Percentiles rank a stretch among this genome's conserved stretches.
Conservation (phyloP, 176 grass and related monocot species). For the Lolium perenne region DNA sequence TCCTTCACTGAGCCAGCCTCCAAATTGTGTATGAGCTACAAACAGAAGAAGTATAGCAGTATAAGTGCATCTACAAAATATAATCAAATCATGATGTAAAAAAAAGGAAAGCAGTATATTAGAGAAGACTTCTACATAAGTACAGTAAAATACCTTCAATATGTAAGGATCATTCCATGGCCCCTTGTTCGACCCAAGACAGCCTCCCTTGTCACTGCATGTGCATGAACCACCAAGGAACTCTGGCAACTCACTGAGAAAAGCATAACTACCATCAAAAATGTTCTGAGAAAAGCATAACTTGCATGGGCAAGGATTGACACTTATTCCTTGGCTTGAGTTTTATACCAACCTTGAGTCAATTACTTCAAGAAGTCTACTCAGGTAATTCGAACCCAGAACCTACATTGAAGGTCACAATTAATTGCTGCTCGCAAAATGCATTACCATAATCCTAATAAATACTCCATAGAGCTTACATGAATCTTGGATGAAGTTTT, state of each 20-base stretch:
- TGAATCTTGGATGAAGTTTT: conserved; percentile 99
- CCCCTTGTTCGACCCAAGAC: conserved; percentile 91
- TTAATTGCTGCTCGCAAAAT: neutral
- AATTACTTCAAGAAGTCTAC: conserved; percentile 89
- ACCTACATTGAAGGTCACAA: conserved; percentile 52
- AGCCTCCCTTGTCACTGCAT: conserved; percentile 78
- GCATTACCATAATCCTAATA: neutral
- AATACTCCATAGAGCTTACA: conserved; percentile 51
- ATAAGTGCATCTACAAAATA: conserved; percentile 21
- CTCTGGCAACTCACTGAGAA: conserved; percentile 88
- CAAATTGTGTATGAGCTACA: conserved; percentile 70
- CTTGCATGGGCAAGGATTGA: conserved; percentile 24
- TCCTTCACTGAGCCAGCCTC: conserved; percentile 63
- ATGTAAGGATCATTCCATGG: conserved; percentile 96
- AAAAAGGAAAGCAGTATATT: neutral
- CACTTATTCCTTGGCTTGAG: neutral
- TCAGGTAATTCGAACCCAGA: conserved; percentile 84
- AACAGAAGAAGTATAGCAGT: neutral
- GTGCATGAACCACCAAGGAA: conserved; percentile 94
- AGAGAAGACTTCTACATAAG: neutral
- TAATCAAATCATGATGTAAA: neutral
- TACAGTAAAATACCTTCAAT: conserved; percentile 56
- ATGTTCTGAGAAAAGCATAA: conserved; percentile 55
- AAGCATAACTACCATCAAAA: conserved; percentile 36
- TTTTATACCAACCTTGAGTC: conserved; percentile 69